Evolutionary conservation across 2,329 filamentous ascomycete genomes (phyloP).

Genomic region (Colletotrichum gigasporum): DNA sequence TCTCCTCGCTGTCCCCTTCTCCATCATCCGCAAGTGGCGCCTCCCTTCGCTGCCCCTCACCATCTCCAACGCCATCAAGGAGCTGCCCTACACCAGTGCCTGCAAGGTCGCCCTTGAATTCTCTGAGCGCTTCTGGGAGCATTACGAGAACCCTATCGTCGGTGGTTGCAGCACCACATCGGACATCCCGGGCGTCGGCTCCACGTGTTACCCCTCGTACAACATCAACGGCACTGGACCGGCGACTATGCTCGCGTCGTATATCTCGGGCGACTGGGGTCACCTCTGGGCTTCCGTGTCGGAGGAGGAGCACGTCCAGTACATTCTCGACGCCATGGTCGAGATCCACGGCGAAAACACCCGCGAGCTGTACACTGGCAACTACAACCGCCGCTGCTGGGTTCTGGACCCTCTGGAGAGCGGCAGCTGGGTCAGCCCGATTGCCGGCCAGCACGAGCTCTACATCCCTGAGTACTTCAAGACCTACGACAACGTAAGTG

Average conservation of each 20-base stretch:
- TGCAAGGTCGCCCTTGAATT: conserved; percentile 75
- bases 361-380: conserved; percentile 70
- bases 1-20: conserved; percentile 72
- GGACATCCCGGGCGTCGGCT: conserved; percentile 69
- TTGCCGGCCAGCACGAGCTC: conserved; percentile 72
- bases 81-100: conserved; percentile 53
- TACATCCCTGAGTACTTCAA: conserved; percentile 79
- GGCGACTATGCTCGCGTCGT: conserved; percentile 69
- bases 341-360: conserved; percentile 72
- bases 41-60: conserved; percentile 56
- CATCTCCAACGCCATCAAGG: conserved; percentile 57
- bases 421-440: conserved; percentile 70
- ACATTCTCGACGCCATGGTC: conserved; percentile 72
- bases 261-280: conserved; percentile 55
- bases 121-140: conserved; percentile 69
- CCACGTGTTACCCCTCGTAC: conserved; percentile 74
- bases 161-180: conserved; percentile 68
- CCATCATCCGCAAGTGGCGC: conserved; percentile 69
- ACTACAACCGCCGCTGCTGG: conserved; percentile 74
- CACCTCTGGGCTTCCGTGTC: conserved; percentile 45
- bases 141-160: conserved; percentile 62
- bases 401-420: conserved; percentile 67
- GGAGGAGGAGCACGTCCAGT: conserved; percentile 69
- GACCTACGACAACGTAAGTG: conserved; percentile 66
- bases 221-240: conserved; percentile 71